A percentile compares a stretch with the other conserved stretches of the same genome.
phyloP scores from a whole-genome alignment of 1,284 basidiomycete genomes.

The Apiotrichum laibachii region DNA sequence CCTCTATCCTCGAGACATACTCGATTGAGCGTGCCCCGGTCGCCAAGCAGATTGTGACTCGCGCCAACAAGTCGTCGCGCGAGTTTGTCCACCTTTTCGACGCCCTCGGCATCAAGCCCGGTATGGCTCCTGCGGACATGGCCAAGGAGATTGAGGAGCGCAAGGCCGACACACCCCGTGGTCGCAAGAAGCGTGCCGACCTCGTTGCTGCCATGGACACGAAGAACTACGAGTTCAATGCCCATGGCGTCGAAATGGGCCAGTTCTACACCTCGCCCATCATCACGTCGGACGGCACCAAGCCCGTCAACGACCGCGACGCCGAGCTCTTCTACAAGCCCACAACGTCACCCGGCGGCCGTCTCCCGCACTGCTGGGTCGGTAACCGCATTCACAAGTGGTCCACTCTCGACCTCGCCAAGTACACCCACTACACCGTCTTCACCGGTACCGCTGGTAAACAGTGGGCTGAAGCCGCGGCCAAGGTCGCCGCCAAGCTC shows the following conservation, averaged over 20 bases:
- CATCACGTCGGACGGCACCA: slow-evolving; percentile 13
- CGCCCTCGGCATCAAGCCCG: slow-evolving; percentile 19
- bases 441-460: slow-evolving; percentile 13
- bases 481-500: neutral
- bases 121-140: slow-evolving; percentile 16
- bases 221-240: slow-evolving; percentile 24
- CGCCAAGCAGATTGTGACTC: slow-evolving; percentile 21
- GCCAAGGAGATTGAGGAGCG: slow-evolving; percentile 21
- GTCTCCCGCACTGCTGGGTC: slow-evolving; percentile 19
- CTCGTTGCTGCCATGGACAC: slow-evolving; percentile 17
- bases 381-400: slow-evolving; percentile 7
- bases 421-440: slow-evolving; percentile 14
- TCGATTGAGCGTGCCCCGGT: slow-evolving; percentile 15
- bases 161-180: slow-evolving; percentile 14
- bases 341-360: slow-evolving; percentile 14
- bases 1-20: slow-evolving; percentile 18
- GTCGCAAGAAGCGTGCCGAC: slow-evolving; percentile 17
- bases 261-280: slow-evolving; percentile 17
- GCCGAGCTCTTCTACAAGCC: slow-evolving; percentile 15
- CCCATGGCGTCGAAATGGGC: slow-evolving; percentile 21
- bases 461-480: slow-evolving; percentile 9
- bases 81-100: slow-evolving; percentile 22
- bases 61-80: slow-evolving; percentile 19
- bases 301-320: slow-evolving; percentile 12
- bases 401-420: slow-evolving; percentile 15